A percentile compares a stretch with the other conserved stretches of the same genome.
These are phyloP conservation scores for Hapsidospora chrysogenum DNA, from an alignment of 495 filamentous ascomycete genomes.

Conservation along the genomic window DNA sequence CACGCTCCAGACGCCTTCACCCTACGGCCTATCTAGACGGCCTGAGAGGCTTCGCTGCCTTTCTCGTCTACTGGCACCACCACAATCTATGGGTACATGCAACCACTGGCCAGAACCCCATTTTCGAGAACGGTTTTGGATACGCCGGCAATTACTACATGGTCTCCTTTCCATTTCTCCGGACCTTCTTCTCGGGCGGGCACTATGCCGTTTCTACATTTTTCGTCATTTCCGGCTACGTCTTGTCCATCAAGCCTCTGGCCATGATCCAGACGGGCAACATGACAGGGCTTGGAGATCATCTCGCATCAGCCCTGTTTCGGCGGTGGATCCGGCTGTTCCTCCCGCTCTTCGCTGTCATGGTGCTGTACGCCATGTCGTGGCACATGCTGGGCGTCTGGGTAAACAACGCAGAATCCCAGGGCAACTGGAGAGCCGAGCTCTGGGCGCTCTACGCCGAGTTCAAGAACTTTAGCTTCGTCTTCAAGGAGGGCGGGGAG, in stretches of 20 bases:
- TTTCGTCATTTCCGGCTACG: slow-evolving; percentile 33
- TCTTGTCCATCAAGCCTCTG: slow-evolving; percentile 33
- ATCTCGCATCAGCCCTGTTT: slow-evolving; percentile 21
- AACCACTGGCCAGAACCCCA: slow-evolving; percentile 9
- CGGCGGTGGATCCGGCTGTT: slow-evolving; percentile 21
- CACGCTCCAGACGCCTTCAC: no score
- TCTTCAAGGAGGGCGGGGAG: slow-evolving; percentile 29
- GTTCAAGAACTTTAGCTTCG: slow-evolving; percentile 42
- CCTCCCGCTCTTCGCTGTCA: slow-evolving; percentile 15
- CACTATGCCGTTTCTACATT: slow-evolving; percentile 36
- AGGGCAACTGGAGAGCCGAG: slow-evolving; percentile 19
- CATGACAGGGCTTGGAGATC: slow-evolving; percentile 11
- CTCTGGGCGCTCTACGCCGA: slow-evolving; percentile 37
- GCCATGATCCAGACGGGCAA: slow-evolving; percentile 30
- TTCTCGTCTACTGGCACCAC: slow-evolving; percentile 31
- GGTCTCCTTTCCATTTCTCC: slow-evolving; percentile 19
- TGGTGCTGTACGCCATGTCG: slow-evolving; percentile 22
- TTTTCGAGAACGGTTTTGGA: slow-evolving; percentile 18
- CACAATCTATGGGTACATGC: slow-evolving; percentile 21
- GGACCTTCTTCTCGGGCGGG: slow-evolving; percentile 24
- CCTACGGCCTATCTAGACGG: slow-evolving; percentile 30
- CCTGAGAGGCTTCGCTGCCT: slow-evolving; percentile 27
- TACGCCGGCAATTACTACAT: slow-evolving; percentile 19
- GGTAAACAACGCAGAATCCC: slow-evolving; percentile 10
- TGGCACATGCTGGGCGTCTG: slow-evolving; percentile 25